phyloP scores from a whole-genome alignment of 1,284 basidiomycete species.

The Ganoderma meredithae region DNA sequence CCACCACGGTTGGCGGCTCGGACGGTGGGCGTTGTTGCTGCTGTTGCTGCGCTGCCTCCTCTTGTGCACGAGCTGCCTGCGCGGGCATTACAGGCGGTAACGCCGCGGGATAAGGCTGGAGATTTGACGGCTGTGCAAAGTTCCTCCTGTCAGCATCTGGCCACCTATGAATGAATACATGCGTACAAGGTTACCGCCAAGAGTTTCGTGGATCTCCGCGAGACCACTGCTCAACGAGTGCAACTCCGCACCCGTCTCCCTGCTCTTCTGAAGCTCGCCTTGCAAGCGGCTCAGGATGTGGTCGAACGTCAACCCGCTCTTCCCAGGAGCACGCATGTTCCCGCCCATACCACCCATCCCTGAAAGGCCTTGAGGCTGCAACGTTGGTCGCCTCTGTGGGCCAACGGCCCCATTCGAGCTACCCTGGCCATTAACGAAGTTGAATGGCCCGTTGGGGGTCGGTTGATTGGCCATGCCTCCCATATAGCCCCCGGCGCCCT shows the following conservation, averaged over 20 bases:
- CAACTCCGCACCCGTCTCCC: slow-evolving; percentile 93
- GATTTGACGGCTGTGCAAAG: slow-evolving; percentile 56
- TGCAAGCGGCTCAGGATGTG: slow-evolving; percentile 84
- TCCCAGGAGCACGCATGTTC: slow-evolving; percentile 71
- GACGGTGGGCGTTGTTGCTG: slow-evolving; percentile 26
- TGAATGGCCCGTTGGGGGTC: slow-evolving; percentile 47
- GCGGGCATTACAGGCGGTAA: slow-evolving; percentile 73
- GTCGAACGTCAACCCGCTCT: slow-evolving; percentile 84
- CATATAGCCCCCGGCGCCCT: slow-evolving; percentile 37
- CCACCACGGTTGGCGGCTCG: slow-evolving; percentile 54
- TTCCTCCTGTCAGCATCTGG: slow-evolving; percentile 4
- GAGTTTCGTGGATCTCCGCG: slow-evolving; percentile 91
- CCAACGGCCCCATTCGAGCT: slow-evolving; percentile 43
- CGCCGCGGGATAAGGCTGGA: slow-evolving; percentile 65
- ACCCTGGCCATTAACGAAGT: slow-evolving; percentile 48
- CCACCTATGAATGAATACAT: neutral
- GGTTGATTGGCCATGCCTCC: slow-evolving; percentile 43
- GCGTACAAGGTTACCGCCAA: slow-evolving; percentile 84
- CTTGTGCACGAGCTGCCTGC: slow-evolving; percentile 49
- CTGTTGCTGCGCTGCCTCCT: slow-evolving; percentile 27
- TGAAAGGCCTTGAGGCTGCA: slow-evolving; percentile 64
- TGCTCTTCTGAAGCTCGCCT: slow-evolving; percentile 92
- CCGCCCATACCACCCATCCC: slow-evolving; percentile 82
- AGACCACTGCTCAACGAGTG: slow-evolving; percentile 84
- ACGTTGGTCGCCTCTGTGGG: slow-evolving; percentile 59